phyloP scores from a whole-genome alignment of 306 rosid genomes.

The Fragaria vesca region DNA sequence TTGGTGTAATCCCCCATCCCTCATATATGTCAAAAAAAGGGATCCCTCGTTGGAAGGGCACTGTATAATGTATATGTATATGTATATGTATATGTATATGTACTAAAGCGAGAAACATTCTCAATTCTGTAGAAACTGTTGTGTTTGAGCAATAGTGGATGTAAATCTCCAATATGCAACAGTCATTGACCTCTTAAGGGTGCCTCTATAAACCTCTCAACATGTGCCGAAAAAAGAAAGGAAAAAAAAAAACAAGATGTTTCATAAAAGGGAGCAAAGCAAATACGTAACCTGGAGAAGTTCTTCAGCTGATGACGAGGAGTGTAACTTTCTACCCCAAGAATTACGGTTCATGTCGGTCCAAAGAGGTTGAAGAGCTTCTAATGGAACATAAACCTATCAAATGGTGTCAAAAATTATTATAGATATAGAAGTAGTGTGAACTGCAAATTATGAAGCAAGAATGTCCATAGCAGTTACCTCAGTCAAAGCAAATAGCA shows the following conservation, averaged over 20 bases:
- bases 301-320: constrained; percentile 53
- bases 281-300: constrained; percentile 60
- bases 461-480: constrained; percentile 36
- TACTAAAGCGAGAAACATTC: neutral
- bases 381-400: constrained; percentile 59
- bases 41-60: too few species aligned
- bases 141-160: neutral
- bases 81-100: too few species aligned
- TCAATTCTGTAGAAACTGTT: neutral
- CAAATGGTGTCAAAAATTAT: neutral
- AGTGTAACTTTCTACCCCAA: constrained; percentile 53
- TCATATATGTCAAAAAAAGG: too few species aligned
- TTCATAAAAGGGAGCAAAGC: neutral
- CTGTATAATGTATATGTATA: too few species aligned
- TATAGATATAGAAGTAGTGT: neutral
- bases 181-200: neutral
- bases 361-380: constrained; percentile 63
- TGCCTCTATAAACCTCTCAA: neutral
- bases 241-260: neutral
- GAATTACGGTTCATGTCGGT: constrained; percentile 46
- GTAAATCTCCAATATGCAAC: neutral
- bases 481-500: constrained; percentile 60
- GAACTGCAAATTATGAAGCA: neutral
- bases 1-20: too few species aligned
- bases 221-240: neutral